Base-by-base conservation (phyloP, 352 stramenopile species). In the Pythium dissimile region DNA sequence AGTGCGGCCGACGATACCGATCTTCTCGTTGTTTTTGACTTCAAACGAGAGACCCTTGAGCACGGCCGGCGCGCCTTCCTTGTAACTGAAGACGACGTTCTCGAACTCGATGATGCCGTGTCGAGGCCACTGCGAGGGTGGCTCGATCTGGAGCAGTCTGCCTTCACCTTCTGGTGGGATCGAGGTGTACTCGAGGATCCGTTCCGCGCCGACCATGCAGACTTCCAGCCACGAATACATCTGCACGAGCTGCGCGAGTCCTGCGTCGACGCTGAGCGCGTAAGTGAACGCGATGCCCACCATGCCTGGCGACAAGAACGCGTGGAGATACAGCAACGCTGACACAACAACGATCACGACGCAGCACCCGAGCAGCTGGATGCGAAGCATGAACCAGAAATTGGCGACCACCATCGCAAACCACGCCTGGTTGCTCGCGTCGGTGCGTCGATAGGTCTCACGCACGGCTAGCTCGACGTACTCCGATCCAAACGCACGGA, bases 241-340 rank as follows among this genome's bases (percentile, higher is more conserved):
- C 65, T 50, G 1, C 72, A 83, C 59, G 46, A 89, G 62, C 58
- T 83, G 82, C 58, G 84, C 61, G 41, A 95, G 49, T 15, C 67
- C 80, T 26, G 82, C 84, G 23, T 87, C 89, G 21, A 97, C 82
- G 34, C 89, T 89, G 3, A 89, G 67, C 24, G 73, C 77, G 71
- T 94, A 98, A 10, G 88, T 86, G 49, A 98, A 89, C 7, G 94
- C 66, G 15, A 97, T 56, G 2, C 76, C 90, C 16, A 88, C 72
- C 11, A 97, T 46, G 9, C 84, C 85, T 5, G 89, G 69, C 1
- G 71, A 78, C 4, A 77, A 30, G 20, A 45, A 59, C 1, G 59
- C 50, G 18, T 45, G 60, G 13, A 83, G 64, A 21, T 72, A 66
- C 1, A 78, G 46, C 9, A 80, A 46, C 27, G 59, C 68, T 1